phyloP scores from a whole-genome alignment of 192 early-diverging fungal genomes.

The Coemansia sp. region DNA sequence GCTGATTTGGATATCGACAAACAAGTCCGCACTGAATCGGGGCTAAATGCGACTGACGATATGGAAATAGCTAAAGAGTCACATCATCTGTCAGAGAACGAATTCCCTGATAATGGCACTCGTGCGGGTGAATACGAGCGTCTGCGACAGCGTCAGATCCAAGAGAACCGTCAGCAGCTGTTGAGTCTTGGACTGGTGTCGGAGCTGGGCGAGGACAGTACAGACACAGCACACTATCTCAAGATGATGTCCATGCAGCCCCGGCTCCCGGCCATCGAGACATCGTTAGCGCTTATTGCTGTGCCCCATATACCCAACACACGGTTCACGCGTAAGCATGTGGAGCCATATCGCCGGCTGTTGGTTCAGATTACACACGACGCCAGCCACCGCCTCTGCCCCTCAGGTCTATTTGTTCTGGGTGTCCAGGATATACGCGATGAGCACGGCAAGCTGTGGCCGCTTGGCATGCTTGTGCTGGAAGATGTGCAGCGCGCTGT shows the following conservation, averaged over 20 bases:
- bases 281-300: conserved; percentile 60
- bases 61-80: not conserved
- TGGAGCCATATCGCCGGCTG: conserved; percentile 62
- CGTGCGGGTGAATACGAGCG: conserved; percentile 48
- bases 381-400: conserved; percentile 58
- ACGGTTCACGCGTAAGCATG: conserved; percentile 42
- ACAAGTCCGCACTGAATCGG: no score
- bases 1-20: not conserved
- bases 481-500: conserved; percentile 71
- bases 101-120: conserved; percentile 41
- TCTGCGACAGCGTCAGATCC: conserved; percentile 49
- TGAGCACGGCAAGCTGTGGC: conserved; percentile 65
- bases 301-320: conserved; percentile 63
- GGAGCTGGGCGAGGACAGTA: conserved; percentile 77
- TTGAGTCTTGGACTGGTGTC: conserved; percentile 69
- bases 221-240: conserved; percentile 68
- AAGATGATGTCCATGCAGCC: conserved; percentile 58
- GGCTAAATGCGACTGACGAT: not conserved
- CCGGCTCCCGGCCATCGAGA: conserved; percentile 29
- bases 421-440: conserved; percentile 73
- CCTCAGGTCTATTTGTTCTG: conserved; percentile 65
- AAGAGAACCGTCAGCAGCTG: conserved; percentile 51
- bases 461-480: conserved; percentile 70
- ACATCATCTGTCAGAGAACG: conserved; percentile 14
- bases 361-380: conserved; percentile 65